Conservation (phyloP, 192 early-diverging fungal genomes). For the Lobosporangium transversale region DNA sequence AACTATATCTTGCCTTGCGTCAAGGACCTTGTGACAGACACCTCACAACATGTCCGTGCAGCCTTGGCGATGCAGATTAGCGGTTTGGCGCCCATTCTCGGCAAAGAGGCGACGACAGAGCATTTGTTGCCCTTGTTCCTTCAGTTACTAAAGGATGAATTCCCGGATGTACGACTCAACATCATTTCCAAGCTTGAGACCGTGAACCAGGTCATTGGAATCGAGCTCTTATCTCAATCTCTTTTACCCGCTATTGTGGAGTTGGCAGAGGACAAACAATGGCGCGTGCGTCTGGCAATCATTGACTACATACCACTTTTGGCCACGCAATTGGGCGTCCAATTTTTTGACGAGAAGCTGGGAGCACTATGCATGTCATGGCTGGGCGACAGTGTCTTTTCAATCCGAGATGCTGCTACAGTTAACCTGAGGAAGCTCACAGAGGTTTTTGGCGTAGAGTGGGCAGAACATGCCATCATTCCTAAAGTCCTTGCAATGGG, state of each 20-base stretch:
- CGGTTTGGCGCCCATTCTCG: constrained; percentile 93
- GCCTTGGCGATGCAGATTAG: constrained; percentile 97
- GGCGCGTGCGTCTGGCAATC: constrained; percentile 98
- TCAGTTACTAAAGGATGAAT: constrained; percentile 96
- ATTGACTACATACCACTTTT: constrained; percentile 99
- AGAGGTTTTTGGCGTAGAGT: constrained; percentile 98
- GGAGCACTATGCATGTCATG: constrained; percentile 96
- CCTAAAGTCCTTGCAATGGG: constrained; percentile 94
- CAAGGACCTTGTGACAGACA: constrained; percentile 94
- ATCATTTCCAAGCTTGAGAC: constrained; percentile 98
- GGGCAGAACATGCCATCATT: constrained; percentile 94
- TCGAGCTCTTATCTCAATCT: constrained; percentile 96
- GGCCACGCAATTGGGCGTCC: constrained; percentile 93
- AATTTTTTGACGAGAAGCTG: constrained; percentile 98
- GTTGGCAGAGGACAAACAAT: constrained; percentile 99
- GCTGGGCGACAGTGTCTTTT: constrained; percentile 96
- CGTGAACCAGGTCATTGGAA: constrained; percentile 96
- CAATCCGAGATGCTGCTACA: constrained; percentile 97
- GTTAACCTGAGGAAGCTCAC: constrained; percentile 93
- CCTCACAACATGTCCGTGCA: constrained; percentile 95
- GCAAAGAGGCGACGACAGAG: constrained; percentile 94
- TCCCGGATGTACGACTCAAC: constrained; percentile 96
- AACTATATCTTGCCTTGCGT: constrained; percentile 88
- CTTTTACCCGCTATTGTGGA: constrained; percentile 98
- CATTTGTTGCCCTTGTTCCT: constrained; percentile 95